A percentile compares a stretch with the other conserved stretches of the same genome.
Evolutionary conservation across 2,329 filamentous ascomycete genomes (phyloP).

Genomic region (Dactylonectria estremocensis): DNA sequence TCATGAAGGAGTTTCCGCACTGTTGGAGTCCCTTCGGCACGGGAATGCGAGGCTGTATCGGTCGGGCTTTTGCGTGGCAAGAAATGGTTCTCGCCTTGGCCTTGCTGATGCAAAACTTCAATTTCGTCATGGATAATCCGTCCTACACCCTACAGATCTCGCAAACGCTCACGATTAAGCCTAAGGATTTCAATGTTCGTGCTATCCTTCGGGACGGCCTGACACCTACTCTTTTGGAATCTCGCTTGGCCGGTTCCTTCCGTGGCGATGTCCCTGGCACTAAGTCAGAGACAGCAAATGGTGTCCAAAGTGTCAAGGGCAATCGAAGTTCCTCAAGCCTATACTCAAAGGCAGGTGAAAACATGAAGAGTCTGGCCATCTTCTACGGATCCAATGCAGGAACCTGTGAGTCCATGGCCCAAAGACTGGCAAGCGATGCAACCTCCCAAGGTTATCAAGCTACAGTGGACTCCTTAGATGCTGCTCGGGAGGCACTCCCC

Average conservation of each 20-base stretch:
- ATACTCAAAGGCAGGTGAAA: conserved; percentile 10
- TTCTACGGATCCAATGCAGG: conserved; percentile 83
- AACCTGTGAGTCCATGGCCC: conserved; percentile 80
- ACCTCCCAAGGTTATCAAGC: conserved; percentile 71
- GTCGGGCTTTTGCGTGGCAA: conserved; percentile 82
- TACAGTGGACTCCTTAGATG: conserved; percentile 30
- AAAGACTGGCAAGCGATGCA: conserved; percentile 73
- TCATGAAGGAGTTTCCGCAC: conserved; percentile 73
- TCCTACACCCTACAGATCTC: conserved; percentile 70
- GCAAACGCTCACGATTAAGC: conserved; percentile 74
- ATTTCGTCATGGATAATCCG: conserved; percentile 73
- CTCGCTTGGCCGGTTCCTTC: conserved; percentile 53
- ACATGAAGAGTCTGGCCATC: conserved; percentile 69
- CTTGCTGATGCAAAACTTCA: conserved; percentile 79
- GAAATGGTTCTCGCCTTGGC: conserved; percentile 75
- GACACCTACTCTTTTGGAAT: conserved; percentile 63
- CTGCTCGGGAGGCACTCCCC: conserved; percentile 67
- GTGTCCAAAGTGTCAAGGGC: not conserved
- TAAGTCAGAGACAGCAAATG: conserved; percentile 5
- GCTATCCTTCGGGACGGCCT: conserved; percentile 67
- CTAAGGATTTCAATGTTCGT: conserved; percentile 74
- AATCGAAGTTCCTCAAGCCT: not conserved
- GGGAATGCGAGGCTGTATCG: conserved; percentile 79
- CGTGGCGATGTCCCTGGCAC: conserved; percentile 16
- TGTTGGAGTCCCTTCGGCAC: conserved; percentile 84